These are phyloP conservation scores for Blechomonas ayalai DNA, from an alignment of 208 protist genomes.

Conservation along the genomic window DNA sequence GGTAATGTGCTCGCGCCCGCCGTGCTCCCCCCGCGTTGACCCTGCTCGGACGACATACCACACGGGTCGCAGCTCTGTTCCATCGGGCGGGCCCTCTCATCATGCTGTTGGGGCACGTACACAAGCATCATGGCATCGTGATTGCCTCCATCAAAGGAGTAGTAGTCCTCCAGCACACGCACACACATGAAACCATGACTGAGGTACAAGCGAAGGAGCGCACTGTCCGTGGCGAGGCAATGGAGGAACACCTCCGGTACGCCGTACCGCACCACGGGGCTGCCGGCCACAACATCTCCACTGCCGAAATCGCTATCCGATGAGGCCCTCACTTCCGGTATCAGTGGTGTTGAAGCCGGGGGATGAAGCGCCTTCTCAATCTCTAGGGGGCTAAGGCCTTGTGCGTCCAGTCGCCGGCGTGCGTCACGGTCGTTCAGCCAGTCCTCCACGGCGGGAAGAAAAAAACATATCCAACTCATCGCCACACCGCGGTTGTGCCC, in stretches of 20 bases:
- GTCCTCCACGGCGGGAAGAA: conserved; percentile 7
- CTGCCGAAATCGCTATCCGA: not conserved
- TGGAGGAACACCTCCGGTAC: conserved; percentile 71
- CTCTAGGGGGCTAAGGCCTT: conserved; percentile 13
- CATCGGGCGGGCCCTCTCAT: too few relatives aligned
- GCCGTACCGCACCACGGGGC: conserved; percentile 33
- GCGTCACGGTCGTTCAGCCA: conserved; percentile 16
- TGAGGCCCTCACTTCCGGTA: not conserved
- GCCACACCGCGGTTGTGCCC: not conserved
- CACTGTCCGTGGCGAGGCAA: conserved; percentile 38
- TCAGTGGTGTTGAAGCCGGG: not conserved
- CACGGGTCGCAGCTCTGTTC: too few relatives aligned
- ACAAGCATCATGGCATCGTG: conserved; percentile 15
- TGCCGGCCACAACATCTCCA: not conserved
- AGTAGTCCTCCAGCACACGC: conserved; percentile 28
- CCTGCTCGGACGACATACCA: too few relatives aligned
- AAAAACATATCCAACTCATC: not conserved
- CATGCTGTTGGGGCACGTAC: too few relatives aligned
- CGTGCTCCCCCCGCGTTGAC: too few relatives aligned
- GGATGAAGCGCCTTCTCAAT: not conserved
- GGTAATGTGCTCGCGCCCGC: too few relatives aligned
- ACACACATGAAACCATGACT: conserved; percentile 39
- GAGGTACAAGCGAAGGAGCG: conserved; percentile 41
- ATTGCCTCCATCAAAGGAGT: conserved; percentile 25
- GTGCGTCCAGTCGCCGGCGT: conserved; percentile 8